These are phyloP conservation scores for Wickerhamiella slavikovae DNA, from an alignment of 805 yeast genomes.

Conservation along the genomic window DNA sequence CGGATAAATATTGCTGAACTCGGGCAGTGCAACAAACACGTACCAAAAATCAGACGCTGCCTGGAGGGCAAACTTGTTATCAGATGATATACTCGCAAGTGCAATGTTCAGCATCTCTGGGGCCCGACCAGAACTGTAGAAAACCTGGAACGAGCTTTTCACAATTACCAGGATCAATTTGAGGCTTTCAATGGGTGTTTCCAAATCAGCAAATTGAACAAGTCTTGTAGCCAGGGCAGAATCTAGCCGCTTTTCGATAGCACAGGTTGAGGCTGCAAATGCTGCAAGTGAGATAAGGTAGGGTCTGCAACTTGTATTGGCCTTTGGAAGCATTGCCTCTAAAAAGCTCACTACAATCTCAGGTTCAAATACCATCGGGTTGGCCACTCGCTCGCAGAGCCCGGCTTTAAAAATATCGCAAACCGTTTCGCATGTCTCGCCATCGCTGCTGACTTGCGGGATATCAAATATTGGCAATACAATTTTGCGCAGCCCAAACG, in stretches of 20 bases:
- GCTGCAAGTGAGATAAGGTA: constrained; percentile 14
- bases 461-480: constrained; percentile 23
- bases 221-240: constrained; percentile 1
- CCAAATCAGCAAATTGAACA: constrained; percentile 6
- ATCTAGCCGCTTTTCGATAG: constrained; percentile 2
- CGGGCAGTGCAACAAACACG: constrained; percentile 17
- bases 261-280: constrained; percentile 11
- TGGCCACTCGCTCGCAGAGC: constrained; percentile 36
- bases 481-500: constrained; percentile 20
- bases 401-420: constrained; percentile 45
- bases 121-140: too few relatives aligned
- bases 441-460: constrained; percentile 23
- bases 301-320: constrained; percentile 10
- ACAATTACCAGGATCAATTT: constrained; percentile 13
- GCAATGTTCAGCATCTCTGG: constrained; percentile 14
- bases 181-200: constrained; percentile 13
- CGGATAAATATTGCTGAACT: constrained; percentile 10
- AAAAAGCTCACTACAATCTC: constrained; percentile 24
- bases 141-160: constrained; percentile 4
- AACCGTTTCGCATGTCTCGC: constrained; percentile 38
- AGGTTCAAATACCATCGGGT: constrained; percentile 40
- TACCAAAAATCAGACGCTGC: constrained; percentile 38
- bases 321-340: constrained; percentile 15
- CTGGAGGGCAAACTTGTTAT: constrained; percentile 36
- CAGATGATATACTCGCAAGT: constrained; percentile 22